Percentiles rank a stretch among this genome's conserved stretches.
Evolutionary conservation across 2,329 filamentous ascomycete genomes (phyloP).

Genomic region (Paecilomyces fulvus): DNA sequence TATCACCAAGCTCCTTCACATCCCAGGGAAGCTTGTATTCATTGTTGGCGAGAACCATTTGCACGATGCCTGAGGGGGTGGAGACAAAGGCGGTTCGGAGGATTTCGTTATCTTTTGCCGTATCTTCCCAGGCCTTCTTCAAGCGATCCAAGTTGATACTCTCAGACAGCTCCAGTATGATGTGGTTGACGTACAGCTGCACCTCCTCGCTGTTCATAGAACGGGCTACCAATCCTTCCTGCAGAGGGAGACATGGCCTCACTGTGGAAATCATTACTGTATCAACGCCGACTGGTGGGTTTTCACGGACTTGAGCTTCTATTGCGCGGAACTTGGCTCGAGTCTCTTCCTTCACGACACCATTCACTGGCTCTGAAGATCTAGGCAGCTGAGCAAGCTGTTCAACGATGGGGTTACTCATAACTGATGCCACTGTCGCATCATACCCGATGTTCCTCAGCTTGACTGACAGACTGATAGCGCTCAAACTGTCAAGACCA

Average conservation of each 20-base stretch:
- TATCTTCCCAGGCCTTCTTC: conserved; percentile 17
- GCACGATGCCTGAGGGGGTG: conserved; percentile 24
- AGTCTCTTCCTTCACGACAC: conserved; percentile 1
- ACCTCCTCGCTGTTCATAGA: conserved; percentile 22
- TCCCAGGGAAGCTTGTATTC: conserved; percentile 12
- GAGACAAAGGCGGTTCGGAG: conserved; percentile 31
- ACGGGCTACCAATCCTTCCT: conserved; percentile 30
- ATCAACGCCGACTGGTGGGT: conserved; percentile 7
- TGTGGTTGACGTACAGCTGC: conserved; percentile 32
- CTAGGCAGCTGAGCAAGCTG: conserved; percentile 21
- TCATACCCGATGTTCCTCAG: conserved; percentile 25
- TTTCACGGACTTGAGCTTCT: conserved; percentile 12
- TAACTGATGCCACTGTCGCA: conserved; percentile 24
- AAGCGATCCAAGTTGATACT: conserved; percentile 19
- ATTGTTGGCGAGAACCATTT: conserved; percentile 22
- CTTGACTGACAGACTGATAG: conserved; percentile 27
- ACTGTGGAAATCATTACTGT: conserved; percentile 10
- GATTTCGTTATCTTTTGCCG: conserved; percentile 28
- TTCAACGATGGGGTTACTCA: conserved; percentile 26
- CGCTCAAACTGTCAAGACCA: conserved; percentile 30
- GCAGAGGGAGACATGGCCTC: conserved; percentile 22
- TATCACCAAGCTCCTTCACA: conserved; percentile 7
- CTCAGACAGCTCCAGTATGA: conserved; percentile 24
- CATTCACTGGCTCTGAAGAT: conserved; percentile 1
- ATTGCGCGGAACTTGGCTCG: conserved; percentile 9